Evolutionary conservation across 2,329 filamentous ascomycete species (phyloP), one percentile per base, ranked within the genome.

Genomic region (Penicillium capsulatum): DNA sequence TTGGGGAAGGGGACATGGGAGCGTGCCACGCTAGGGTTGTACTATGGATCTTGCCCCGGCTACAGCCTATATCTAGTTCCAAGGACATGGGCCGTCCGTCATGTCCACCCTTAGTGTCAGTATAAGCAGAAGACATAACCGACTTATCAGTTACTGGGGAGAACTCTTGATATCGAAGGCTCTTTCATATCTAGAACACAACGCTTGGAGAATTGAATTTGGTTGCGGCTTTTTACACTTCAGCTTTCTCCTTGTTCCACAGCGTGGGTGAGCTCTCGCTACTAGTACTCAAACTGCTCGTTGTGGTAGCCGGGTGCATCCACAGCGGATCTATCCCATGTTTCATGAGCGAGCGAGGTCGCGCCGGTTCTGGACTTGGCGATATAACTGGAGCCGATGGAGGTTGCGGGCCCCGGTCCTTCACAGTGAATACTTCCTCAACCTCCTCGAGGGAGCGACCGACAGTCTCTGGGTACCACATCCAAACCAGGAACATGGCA

Each of bases 401-500:
- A n/a, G 30, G 28, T 26, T 35, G 10, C 15, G 22, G 28, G 6
- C 19, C 17, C n/a, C 8, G 26, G 17, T 30, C 14, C 10, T 34
- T 17, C 7, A 24, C 8, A 1, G 13, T 35, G 26, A 64, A 61
- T 5, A 60, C 43, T n/a, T 56, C 53, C 31, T 60, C 58, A 5
- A 63, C 53, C 31, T 56, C 54, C 33, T 65, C 61, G 4, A 65
- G 53, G 13, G 60, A 58, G 27, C 49, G 37, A 2, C 51, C 55
- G n/a, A 42, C 51, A 5, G 61, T 63, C 37, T 64, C 61, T 0
- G 61, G 59, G 26, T 59, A 63, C 26, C 53, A 62, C n/a, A 59
- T 52, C 55, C 61, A 66, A 31, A 60, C 50, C 10, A 63, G 10
- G 3, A 58, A 13, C 15, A 65, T 61, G 3, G 64, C 70, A 11